Percentiles rank a stretch among this genome's conserved stretches.
phyloP scores from a whole-genome alignment of 352 stramenopile genomes.

The Phytopythium vexans region DNA sequence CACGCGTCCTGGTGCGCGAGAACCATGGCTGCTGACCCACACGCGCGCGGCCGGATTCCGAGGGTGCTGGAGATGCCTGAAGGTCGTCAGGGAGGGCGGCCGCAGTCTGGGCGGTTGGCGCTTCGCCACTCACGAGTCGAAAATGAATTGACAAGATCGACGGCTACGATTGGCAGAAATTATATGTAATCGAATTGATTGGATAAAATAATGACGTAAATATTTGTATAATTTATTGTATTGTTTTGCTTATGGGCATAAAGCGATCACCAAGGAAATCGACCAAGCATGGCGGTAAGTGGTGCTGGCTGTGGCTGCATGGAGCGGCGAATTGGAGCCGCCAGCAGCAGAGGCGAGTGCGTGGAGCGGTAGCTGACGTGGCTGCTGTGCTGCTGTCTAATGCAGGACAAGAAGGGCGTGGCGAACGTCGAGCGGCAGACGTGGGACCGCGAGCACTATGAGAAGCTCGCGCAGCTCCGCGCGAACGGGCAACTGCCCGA shows the following conservation, averaged over 20 bases:
- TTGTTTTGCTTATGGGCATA: too few species aligned
- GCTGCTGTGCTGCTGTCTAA: neutral
- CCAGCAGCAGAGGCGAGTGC: too few species aligned
- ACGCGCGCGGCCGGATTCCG: slow-evolving; percentile 2
- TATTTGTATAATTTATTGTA: too few species aligned
- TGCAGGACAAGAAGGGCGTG: slow-evolving; percentile 65
- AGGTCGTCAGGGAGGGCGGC: too few species aligned
- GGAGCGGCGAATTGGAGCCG: too few species aligned
- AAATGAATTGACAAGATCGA: too few species aligned
- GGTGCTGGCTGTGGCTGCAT: neutral
- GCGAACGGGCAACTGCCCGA: slow-evolving; percentile 63
- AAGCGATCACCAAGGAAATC: neutral
- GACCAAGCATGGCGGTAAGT: neutral
- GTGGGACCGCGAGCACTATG: slow-evolving; percentile 78
- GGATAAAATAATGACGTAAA: too few species aligned
- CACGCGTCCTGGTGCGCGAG: slow-evolving; percentile 85
- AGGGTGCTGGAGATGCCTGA: slow-evolving; percentile 3
- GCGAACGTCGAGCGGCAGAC: slow-evolving; percentile 82
- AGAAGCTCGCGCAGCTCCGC: slow-evolving; percentile 71
- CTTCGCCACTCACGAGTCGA: too few species aligned
- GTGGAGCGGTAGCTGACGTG: neutral
- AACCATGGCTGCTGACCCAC: slow-evolving; percentile 47
- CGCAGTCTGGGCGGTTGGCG: too few species aligned
- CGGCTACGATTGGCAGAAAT: too few species aligned
- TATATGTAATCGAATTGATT: too few species aligned